Evolutionary conservation across 2,329 filamentous ascomycete species (phyloP), one percentile per base, ranked within the genome.

Genomic region (Curvularia hawaiiensis): DNA sequence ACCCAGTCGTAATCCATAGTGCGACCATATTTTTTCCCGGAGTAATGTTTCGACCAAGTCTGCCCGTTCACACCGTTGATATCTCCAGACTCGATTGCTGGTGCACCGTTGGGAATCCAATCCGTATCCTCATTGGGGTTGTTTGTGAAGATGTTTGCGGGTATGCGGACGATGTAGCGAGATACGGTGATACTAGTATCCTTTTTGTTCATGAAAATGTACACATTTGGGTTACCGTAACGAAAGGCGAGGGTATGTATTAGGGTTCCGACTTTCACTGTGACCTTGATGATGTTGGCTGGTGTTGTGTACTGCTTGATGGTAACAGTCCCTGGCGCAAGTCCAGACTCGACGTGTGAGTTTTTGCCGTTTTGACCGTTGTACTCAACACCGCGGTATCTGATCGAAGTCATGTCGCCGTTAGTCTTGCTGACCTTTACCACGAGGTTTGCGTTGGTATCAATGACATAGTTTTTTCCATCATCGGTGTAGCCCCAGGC

Each of bases 341-440:
- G 77, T 14, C 84, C 84, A 3, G 84, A 86, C 43, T 79, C 77
- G 55, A 87, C 82, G 50, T 87, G 84, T 22, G 81, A 83, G 48
- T 79, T 79, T 44, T 60, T 69, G 14, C 65, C 66, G n/a, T 35
- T 52, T 41, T 79, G 79, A 49, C 75, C 72, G 10, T 72, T 65
- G 66, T 85, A 84, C 68, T 88, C 83, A 30, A 78, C 77, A 53
- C 83, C 83, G 26, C 83, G 80, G 69, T 81, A 88, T 54, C 81
- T 82, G 70, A 88, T 84, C 1, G 85, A 88, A 31, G 80, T 86
- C 72, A 88, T 84, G 64, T 88, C 85, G 59, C 85, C 87, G 69
- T 78, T 86, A 18, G 77, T 78, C 59, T 80, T 68, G 62, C 64
- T 68, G 53, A 71, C 67, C 11, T 66, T 66, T 43, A 72, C 67